Conservation (phyloP, 2,329 filamentous ascomycete species). For the Polychaeton citri region DNA sequence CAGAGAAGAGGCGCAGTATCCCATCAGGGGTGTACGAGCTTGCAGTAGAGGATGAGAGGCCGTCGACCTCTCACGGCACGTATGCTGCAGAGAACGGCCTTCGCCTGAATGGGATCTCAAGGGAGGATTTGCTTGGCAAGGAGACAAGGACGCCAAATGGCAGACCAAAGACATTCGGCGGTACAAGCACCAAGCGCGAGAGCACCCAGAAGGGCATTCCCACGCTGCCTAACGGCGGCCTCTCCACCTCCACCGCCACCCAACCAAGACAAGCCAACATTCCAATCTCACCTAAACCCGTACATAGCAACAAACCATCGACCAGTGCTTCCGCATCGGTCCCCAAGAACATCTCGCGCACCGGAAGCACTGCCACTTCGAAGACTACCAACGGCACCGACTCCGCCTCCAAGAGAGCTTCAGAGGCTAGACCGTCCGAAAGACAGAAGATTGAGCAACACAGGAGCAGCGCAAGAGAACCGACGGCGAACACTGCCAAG, state of each 20-base stretch:
- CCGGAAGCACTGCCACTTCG: neutral
- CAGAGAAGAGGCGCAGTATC: neutral
- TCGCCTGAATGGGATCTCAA: constrained; percentile 19
- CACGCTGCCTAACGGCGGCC: neutral
- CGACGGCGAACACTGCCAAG: constrained; percentile 16
- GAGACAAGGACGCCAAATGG: constrained; percentile 6
- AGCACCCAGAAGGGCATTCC: neutral
- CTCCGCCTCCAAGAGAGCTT: neutral
- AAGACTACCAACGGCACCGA: neutral
- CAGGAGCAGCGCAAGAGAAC: constrained; percentile 4
- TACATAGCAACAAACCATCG: neutral
- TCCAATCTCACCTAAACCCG: neutral
- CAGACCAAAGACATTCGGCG: constrained; percentile 16
- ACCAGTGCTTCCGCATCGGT: neutral
- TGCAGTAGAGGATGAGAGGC: constrained; percentile 3
- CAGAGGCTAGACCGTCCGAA: neutral
- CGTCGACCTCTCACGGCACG: constrained; percentile 12
- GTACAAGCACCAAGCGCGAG: neutral
- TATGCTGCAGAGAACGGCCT: constrained; percentile 15
- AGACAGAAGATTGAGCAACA: neutral
- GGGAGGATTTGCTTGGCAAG: constrained; percentile 7
- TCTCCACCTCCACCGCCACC: neutral
- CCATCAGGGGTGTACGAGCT: neutral
- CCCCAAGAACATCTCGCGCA: neutral
- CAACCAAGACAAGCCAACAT: constrained; percentile 1